Evolutionary conservation across 2,329 filamentous ascomycete species (phyloP), one percentile per base, ranked within the genome.

Genomic region (Sporothrix protearum): DNA sequence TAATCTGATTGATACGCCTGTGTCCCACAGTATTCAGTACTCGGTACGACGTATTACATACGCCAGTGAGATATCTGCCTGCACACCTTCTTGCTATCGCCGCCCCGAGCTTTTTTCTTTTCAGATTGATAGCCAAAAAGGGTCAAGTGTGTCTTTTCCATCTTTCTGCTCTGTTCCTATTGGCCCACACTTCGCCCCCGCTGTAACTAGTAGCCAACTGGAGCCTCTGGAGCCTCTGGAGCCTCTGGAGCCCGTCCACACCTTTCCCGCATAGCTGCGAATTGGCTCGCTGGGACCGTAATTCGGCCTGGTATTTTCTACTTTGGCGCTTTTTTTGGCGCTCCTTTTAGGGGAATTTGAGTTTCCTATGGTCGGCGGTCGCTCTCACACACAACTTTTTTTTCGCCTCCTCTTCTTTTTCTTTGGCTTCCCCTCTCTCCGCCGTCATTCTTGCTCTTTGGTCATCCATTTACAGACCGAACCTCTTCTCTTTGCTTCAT

Each of bases 111-210:
- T 45, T 33, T 69, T 25, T 53, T 71, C 51, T 70, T 57, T 59
- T 36, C 14, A 69, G 64, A 67, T 67, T 67, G 64, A 51, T 67
- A 67, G 28, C 64, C 63, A 42, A 51, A 39, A 51, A 16, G 5
- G 45, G 63, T 14, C 7, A 36, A 67, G 64, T 6, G 51, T 33
- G 68, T 28, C 22, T 16, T 67, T 67, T 70, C 33, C 55, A 69
- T 19, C 59, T 30, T 70, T 72, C 68, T 72, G 53, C 53, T 70
- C 53, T 42, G 57, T 71, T 72, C 69, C 64, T 55, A 72, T 73
- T 73, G 64, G 70, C 68, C 61, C 22, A 45, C 16, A 6, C 28
- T 49, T 36, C 33, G 25, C 49, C 36, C n/a, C 33, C 47, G 9
- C 22, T 30, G 25, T 14, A 19, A 19, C 49, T 47, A 47, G 42